A percentile compares a stretch with the other conserved stretches of the same genome.
Conservation (phyloP, 805 yeast genomes). For the Cyberlindnera xylosilytica region DNA sequence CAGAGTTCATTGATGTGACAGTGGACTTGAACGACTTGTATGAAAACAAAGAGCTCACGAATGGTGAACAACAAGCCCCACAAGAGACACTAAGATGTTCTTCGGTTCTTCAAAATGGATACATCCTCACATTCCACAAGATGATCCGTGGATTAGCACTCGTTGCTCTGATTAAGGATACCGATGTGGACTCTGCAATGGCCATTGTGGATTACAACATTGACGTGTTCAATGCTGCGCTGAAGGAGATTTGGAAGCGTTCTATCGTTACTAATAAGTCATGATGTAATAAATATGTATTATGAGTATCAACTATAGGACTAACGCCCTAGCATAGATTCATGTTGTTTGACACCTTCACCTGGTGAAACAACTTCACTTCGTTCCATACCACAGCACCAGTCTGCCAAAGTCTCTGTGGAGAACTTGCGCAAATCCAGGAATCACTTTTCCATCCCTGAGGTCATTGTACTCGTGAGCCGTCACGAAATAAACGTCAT, state of each 20-base stretch:
- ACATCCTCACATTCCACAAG: slow-evolving; percentile 78
- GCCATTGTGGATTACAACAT: slow-evolving; percentile 88
- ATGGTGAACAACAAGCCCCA: slow-evolving; percentile 9
- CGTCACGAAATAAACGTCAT: slow-evolving; percentile 21
- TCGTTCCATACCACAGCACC: slow-evolving; percentile 12
- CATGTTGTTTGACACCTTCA: too few species aligned
- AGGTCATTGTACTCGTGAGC: slow-evolving; percentile 23
- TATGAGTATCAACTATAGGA: too few species aligned
- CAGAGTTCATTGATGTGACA: slow-evolving; percentile 93
- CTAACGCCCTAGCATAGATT: too few species aligned
- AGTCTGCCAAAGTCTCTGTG: slow-evolving; percentile 22
- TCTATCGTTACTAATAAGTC: slow-evolving; percentile 18
- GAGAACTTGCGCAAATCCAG: slow-evolving; percentile 14
- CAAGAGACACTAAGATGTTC: slow-evolving; percentile 55
- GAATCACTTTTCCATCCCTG: slow-evolving; percentile 26
- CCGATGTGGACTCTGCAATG: slow-evolving; percentile 42
- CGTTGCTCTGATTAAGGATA: slow-evolving; percentile 72
- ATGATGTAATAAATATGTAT: neutral
- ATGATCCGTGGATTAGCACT: slow-evolving; percentile 92
- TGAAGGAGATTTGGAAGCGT: slow-evolving; percentile 58
- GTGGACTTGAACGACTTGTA: slow-evolving; percentile 80
- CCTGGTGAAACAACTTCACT: too few species aligned
- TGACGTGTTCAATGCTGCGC: slow-evolving; percentile 69
- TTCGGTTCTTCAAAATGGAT: slow-evolving; percentile 77
- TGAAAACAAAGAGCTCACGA: slow-evolving; percentile 27